A percentile compares a stretch with the other conserved stretches of the same genome.
These are phyloP conservation scores for Jackrogersella minutella DNA, from an alignment of 495 filamentous ascomycete species.

Conservation along the genomic window DNA sequence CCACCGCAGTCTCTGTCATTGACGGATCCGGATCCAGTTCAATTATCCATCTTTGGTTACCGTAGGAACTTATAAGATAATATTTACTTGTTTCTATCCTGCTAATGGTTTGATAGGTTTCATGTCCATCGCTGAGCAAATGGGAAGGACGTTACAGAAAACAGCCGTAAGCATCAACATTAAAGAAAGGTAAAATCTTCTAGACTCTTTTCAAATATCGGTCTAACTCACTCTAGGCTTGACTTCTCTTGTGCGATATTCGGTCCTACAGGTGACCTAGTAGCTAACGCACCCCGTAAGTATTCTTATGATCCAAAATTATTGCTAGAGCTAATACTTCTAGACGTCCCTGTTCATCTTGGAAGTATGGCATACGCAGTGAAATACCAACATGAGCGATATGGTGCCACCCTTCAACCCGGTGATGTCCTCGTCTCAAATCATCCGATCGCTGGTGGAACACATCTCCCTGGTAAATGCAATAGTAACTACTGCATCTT, in stretches of 20 bases:
- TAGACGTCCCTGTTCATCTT: constrained; percentile 37
- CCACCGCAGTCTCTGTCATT: constrained; percentile 11
- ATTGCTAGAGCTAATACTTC: constrained; percentile 7
- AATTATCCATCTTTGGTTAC: constrained; percentile 42
- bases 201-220: neutral
- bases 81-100: neutral
- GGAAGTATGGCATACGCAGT: constrained; percentile 42
- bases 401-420: constrained; percentile 15
- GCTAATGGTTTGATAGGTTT: constrained; percentile 24
- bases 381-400: constrained; percentile 36
- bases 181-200: constrained; percentile 44
- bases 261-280: constrained; percentile 49
- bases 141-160: constrained; percentile 54
- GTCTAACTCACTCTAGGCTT: constrained; percentile 35
- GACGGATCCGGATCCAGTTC: constrained; percentile 36
- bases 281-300: constrained; percentile 52
- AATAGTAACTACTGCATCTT: neutral
- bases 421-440: constrained; percentile 43
- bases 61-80: constrained; percentile 6
- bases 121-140: constrained; percentile 58
- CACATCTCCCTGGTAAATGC: constrained; percentile 36
- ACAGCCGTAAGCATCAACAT: constrained; percentile 54
- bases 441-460: constrained; percentile 38
- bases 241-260: constrained; percentile 57
- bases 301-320: neutral